These are phyloP conservation scores for Heliocybe sulcata DNA, from an alignment of 1,284 basidiomycete species.

Conservation along the genomic window DNA sequence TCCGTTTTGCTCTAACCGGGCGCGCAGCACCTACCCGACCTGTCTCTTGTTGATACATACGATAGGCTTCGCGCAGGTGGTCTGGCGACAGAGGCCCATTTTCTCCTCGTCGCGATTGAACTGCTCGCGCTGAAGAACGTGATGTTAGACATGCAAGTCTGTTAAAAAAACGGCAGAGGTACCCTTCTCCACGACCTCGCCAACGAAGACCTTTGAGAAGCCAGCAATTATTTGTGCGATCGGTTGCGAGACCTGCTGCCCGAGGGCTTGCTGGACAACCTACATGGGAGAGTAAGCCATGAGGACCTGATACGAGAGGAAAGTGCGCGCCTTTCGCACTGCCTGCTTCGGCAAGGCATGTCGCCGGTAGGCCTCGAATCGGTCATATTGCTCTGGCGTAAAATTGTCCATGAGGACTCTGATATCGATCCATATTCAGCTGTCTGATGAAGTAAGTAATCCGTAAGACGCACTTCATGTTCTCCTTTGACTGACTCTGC, in stretches of 20 bases:
- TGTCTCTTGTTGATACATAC: constrained; percentile 74
- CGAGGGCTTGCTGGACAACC: constrained; percentile 80
- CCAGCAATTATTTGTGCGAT: constrained; percentile 86
- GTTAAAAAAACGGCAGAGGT: constrained; percentile 9
- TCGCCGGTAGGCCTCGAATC: constrained; percentile 83
- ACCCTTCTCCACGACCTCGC: constrained; percentile 89
- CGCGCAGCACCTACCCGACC: constrained; percentile 72
- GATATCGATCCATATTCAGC: constrained; percentile 5
- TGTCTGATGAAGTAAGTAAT: not conserved
- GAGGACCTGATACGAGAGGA: constrained; percentile 2
- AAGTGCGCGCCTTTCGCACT: constrained; percentile 59
- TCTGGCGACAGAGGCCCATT: constrained; percentile 78
- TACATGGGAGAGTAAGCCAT: constrained; percentile 19
- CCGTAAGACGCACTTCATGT: constrained; percentile 52
- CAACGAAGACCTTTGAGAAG: constrained; percentile 88
- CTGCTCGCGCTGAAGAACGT: constrained; percentile 54
- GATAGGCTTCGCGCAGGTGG: constrained; percentile 83
- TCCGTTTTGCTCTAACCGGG: constrained; percentile 53
- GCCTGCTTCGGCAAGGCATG: constrained; percentile 80
- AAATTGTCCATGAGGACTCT: constrained; percentile 87
- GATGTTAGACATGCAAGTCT: not conserved
- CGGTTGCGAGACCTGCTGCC: constrained; percentile 80
- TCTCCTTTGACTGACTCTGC: constrained; percentile 80
- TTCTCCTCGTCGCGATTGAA: constrained; percentile 69
- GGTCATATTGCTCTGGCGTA: constrained; percentile 76